Evolutionary conservation across 1,139 yeast species (phyloP).

Genomic region (Yamadazyma epiphylla): DNA sequence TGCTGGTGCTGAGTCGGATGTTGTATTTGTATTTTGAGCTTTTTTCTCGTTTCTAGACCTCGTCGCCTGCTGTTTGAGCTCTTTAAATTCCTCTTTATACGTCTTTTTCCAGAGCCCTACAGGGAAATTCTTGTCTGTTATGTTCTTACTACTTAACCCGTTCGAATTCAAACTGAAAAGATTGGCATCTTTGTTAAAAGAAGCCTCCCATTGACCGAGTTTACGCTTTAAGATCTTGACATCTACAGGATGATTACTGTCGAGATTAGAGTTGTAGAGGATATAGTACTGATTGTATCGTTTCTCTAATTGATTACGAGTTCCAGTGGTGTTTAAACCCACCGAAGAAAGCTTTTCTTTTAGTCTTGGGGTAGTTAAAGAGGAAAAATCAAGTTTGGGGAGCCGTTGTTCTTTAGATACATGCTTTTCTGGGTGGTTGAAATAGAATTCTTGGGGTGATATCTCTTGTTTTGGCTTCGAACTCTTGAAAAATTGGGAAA

Average conservation of each 20-base stretch:
- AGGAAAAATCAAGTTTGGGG: constrained; percentile 61
- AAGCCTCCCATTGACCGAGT: constrained; percentile 67
- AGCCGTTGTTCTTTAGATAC: constrained; percentile 26
- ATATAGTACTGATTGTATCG: constrained; percentile 78
- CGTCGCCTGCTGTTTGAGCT: constrained; percentile 50
- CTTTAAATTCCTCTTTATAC: constrained; percentile 50
- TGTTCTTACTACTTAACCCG: constrained; percentile 20
- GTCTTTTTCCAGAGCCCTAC: constrained; percentile 48
- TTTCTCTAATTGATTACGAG: constrained; percentile 58
- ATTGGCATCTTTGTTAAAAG: constrained; percentile 21
- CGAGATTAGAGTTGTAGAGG: constrained; percentile 79
- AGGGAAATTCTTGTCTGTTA: constrained; percentile 38
- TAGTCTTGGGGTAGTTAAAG: constrained; percentile 57
- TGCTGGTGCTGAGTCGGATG: too few relatives aligned
- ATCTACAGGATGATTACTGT: constrained; percentile 64
- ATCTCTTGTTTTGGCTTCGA: constrained; percentile 4
- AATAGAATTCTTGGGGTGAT: constrained; percentile 27
- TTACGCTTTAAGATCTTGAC: constrained; percentile 52
- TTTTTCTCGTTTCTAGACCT: constrained; percentile 17
- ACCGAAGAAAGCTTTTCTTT: constrained; percentile 55
- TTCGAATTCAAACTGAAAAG: constrained; percentile 21
- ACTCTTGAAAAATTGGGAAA: constrained; percentile 34
- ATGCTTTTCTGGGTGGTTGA: constrained; percentile 27
- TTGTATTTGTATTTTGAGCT: too few relatives aligned
- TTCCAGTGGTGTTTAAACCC: constrained; percentile 60